A percentile compares a stretch with the other conserved stretches of the same genome.
These are phyloP conservation scores for Penicillium cosmopolitanum DNA, from an alignment of 495 filamentous ascomycete genomes.

Conservation along the genomic window DNA sequence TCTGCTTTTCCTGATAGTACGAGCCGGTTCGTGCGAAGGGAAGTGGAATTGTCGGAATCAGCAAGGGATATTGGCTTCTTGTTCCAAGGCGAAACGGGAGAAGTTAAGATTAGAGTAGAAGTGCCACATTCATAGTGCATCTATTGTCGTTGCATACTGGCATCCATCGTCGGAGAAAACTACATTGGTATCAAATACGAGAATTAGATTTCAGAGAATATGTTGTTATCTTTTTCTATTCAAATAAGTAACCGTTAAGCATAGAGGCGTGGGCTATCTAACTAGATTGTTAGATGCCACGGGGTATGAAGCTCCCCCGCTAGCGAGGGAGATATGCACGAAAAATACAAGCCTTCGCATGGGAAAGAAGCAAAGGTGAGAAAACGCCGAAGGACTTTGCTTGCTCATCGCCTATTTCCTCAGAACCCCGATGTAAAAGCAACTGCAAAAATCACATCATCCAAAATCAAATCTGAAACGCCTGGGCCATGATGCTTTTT, in stretches of 20 bases:
- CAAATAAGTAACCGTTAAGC: slow-evolving; percentile 14
- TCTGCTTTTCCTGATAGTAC: slow-evolving; percentile 19
- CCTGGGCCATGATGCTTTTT: slow-evolving; percentile 38
- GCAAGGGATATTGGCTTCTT: slow-evolving; percentile 81
- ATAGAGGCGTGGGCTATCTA: slow-evolving; percentile 16
- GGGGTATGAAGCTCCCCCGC: slow-evolving; percentile 27
- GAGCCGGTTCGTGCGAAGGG: slow-evolving; percentile 65
- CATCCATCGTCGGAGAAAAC: too few species aligned
- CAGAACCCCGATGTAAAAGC: slow-evolving; percentile 20
- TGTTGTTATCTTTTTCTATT: slow-evolving; percentile 19
- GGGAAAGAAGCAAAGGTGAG: slow-evolving; percentile 23
- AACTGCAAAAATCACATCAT: slow-evolving; percentile 5
- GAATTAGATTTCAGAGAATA: slow-evolving; percentile 66
- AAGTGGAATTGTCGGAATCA: slow-evolving; percentile 80
- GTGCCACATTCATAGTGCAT: slow-evolving; percentile 8
- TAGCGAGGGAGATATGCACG: slow-evolving; percentile 24
- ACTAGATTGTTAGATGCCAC: slow-evolving; percentile 13
- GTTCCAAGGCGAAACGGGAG: slow-evolving; percentile 64
- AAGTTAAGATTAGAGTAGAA: slow-evolving; percentile 73
- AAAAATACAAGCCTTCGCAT: slow-evolving; percentile 14
- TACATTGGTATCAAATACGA: neutral
- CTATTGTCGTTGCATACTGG: too few species aligned
- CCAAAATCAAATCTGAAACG: slow-evolving; percentile 18
- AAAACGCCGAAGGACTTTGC: slow-evolving; percentile 31
- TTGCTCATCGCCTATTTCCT: slow-evolving; percentile 28